Evolutionary conservation across 371 early-diverging fungal genomes (phyloP), one percentile per base, ranked within the genome.

Genomic region (Hamiltosporidium tvaerminnensis): DNA sequence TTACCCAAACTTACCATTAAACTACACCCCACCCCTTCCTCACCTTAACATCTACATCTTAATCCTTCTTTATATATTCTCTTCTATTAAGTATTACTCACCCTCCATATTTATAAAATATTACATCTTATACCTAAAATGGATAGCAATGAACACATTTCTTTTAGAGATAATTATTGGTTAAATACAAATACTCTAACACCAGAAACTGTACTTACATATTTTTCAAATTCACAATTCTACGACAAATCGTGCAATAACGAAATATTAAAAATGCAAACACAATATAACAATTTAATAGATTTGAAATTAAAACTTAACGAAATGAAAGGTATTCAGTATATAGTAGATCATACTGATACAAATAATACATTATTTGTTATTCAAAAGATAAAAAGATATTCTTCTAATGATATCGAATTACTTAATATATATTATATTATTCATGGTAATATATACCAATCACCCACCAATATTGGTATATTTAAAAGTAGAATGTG

Each of bases 191-290:
- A 44, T 14, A 44, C 14, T 16, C 31, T 30, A 9, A 50, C 52
- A 74, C 37, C 85, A 48, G 82, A 85, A 67, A 91, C 86, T 70
- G 87, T 87, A 1, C 75, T 96, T 0, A 88, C 89, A 66, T 96
- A 96, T 80, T 94, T 96, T 77, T 82, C 87, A 31, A 81, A 79
- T 58, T 88, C 90, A 1, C 92, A 88, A 5, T 96, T 95, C 77
- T 96, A 93, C 85, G 95, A 94, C 79, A 81, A 85, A 41, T 82
- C 84, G 5, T 90, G 87, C 76, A 89, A 89, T 70, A 95, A 96
- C 71, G 93, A 92, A 53, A 83, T 87, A 7, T 70, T 96, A 10
- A 81, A 83, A 64, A 96, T 96, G 97, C 97, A 96, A 73, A 88
- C 91, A 2, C 85, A 88, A 71, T 90, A 85, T 78, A 50, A 50